Percentiles rank a stretch among this genome's conserved stretches.
These are phyloP conservation scores for Oidiodendron maius DNA, from an alignment of 495 filamentous ascomycete species.

Conservation along the genomic window DNA sequence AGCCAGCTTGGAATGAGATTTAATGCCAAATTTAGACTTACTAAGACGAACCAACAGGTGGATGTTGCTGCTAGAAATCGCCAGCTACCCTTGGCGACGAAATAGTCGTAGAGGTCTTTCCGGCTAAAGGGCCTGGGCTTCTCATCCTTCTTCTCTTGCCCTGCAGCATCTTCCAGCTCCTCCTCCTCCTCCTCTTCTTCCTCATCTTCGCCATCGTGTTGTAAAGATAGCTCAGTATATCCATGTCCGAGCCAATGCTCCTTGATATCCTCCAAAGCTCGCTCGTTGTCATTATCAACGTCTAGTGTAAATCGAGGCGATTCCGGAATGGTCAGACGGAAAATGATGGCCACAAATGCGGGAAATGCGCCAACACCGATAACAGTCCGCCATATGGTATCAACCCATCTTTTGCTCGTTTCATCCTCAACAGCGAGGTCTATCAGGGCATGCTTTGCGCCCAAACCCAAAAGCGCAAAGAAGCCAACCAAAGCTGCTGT, in stretches of 20 bases:
- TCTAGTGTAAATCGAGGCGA: slow-evolving; percentile 38
- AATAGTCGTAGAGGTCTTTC: slow-evolving; percentile 25
- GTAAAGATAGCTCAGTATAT: neutral
- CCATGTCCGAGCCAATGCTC: neutral
- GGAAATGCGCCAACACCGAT: slow-evolving; percentile 56
- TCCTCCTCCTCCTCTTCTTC: neutral
- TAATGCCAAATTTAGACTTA: no score
- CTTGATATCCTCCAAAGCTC: slow-evolving; percentile 4
- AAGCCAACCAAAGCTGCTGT: slow-evolving; percentile 34
- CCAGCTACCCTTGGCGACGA: slow-evolving; percentile 34
- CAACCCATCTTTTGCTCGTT: slow-evolving; percentile 18
- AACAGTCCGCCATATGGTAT: slow-evolving; percentile 52
- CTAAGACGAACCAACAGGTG: slow-evolving; percentile 59
- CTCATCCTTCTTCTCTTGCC: neutral
- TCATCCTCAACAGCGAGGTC: slow-evolving; percentile 35
- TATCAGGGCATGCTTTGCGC: slow-evolving; percentile 30
- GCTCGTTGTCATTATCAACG: slow-evolving; percentile 2
- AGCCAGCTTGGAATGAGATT: no score
- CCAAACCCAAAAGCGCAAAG: slow-evolving; percentile 44
- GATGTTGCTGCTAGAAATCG: slow-evolving; percentile 51
- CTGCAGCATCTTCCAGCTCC: neutral
- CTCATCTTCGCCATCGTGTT: neutral
- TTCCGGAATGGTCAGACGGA: slow-evolving; percentile 57
- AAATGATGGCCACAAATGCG: slow-evolving; percentile 49
- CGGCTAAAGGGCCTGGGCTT: neutral